Evolutionary conservation across 1,139 yeast species (phyloP).

Genomic region (Yamadazyma blattariae): DNA sequence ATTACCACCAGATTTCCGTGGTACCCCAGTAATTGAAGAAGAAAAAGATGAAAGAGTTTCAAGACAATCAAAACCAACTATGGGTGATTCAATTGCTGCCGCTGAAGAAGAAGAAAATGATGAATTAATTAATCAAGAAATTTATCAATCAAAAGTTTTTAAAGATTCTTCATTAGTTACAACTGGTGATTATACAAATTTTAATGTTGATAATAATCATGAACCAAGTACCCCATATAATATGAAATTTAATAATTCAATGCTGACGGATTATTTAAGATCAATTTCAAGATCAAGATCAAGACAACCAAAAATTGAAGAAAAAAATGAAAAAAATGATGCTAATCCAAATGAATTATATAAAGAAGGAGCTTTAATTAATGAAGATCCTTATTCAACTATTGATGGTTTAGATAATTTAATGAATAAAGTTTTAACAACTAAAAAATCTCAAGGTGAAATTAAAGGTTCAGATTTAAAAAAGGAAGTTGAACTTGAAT

Average conservation of each 20-base stretch:
- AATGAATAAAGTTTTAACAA: constrained; percentile 39
- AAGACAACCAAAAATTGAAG: constrained; percentile 34
- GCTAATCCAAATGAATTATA: constrained; percentile 38
- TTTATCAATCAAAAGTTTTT: constrained; percentile 15
- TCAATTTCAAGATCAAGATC: constrained; percentile 64
- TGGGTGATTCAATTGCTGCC: constrained; percentile 51
- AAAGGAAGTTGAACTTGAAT: constrained; percentile 1
- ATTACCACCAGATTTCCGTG: constrained; percentile 37
- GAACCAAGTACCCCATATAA: constrained; percentile 21
- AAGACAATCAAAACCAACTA: constrained; percentile 45
- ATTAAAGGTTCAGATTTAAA: background rate
- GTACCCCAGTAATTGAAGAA: constrained; percentile 15
- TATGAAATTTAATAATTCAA: constrained; percentile 28
- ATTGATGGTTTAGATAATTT: constrained; percentile 40
- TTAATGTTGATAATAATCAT: constrained; percentile 35
- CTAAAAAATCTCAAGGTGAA: background rate
- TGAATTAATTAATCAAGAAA: constrained; percentile 10
- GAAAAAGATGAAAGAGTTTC: constrained; percentile 34
- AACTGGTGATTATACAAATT: constrained; percentile 49
- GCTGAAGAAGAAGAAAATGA: constrained; percentile 29
- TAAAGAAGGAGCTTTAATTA: constrained; percentile 46
- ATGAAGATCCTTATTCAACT: constrained; percentile 44
- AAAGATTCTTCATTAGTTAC: constrained; percentile 45
- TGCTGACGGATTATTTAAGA: constrained; percentile 52
- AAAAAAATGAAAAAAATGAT: constrained; percentile 45